A percentile compares a stretch with the other conserved stretches of the same genome.
These are phyloP conservation scores for Coemansia asiatica DNA, from an alignment of 192 early-diverging fungal species.

Conservation along the genomic window DNA sequence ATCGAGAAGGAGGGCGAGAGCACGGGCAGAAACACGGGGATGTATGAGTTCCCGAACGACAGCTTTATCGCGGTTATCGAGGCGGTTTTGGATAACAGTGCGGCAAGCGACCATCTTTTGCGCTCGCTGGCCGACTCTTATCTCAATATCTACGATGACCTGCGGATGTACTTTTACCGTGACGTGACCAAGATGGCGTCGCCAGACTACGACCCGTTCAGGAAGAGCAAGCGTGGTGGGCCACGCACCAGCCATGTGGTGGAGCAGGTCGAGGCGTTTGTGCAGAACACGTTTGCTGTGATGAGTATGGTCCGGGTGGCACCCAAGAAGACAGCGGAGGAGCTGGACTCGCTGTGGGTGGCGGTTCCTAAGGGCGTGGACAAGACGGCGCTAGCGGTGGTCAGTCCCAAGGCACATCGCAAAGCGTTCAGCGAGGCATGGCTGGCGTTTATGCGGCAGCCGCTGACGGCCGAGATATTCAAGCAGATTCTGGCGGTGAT, in stretches of 20 bases:
- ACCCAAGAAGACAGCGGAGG: slow-evolving; percentile 54
- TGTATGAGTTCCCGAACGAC: slow-evolving; percentile 70
- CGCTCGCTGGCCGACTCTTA: slow-evolving; percentile 67
- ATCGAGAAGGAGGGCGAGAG: slow-evolving; percentile 65
- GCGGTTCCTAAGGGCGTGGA: slow-evolving; percentile 4
- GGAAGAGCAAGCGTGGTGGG: slow-evolving; percentile 31
- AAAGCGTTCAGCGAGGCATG: slow-evolving; percentile 78
- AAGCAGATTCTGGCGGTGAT: slow-evolving; percentile 78
- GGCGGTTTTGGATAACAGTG: slow-evolving; percentile 57
- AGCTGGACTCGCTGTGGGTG: slow-evolving; percentile 66
- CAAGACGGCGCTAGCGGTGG: slow-evolving; percentile 24
- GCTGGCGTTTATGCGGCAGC: slow-evolving; percentile 72
- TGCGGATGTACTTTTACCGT: slow-evolving; percentile 82
- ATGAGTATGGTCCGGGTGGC: slow-evolving; percentile 60
- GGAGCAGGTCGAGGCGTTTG: slow-evolving; percentile 45
- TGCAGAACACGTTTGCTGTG: slow-evolving; percentile 63
- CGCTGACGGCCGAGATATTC: slow-evolving; percentile 71
- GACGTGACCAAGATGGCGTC: slow-evolving; percentile 47
- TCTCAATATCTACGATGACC: slow-evolving; percentile 80
- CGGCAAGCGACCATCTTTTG: slow-evolving; percentile 63
- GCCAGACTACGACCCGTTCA: slow-evolving; percentile 43
- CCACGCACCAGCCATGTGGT: slow-evolving; percentile 7
- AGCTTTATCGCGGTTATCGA: slow-evolving; percentile 62
- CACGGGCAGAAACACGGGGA: slow-evolving; percentile 25
- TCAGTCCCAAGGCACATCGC: slow-evolving; percentile 60